A percentile compares a stretch with the other conserved stretches of the same genome.
phyloP scores from a whole-genome alignment of 352 stramenopile genomes.

The Phytophthora uliginosa region DNA sequence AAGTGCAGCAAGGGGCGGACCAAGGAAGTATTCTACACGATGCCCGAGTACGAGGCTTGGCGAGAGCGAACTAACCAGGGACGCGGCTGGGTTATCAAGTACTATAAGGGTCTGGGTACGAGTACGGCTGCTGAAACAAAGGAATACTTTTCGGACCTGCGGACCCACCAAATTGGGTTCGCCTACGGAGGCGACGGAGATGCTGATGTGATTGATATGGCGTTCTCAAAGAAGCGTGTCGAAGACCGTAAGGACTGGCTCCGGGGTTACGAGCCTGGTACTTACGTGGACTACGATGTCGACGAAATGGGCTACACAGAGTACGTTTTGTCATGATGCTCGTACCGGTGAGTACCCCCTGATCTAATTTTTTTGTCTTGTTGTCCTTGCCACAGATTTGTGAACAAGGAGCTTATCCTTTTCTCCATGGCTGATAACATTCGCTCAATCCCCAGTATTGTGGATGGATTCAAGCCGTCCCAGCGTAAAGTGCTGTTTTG shows the following conservation, averaged over 20 bases:
- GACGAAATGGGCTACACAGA: slow-evolving; percentile 95
- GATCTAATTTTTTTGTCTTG: slow-evolving; percentile 15
- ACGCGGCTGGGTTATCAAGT: slow-evolving; percentile 98
- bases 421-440: slow-evolving; percentile 99
- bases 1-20: slow-evolving; percentile 94
- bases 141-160: slow-evolving; percentile 98
- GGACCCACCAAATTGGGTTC: slow-evolving; percentile 96
- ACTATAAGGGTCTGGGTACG: slow-evolving; percentile 99
- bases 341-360: background rate
- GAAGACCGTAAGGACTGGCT: slow-evolving; percentile 98
- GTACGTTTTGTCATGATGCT: slow-evolving; percentile 44
- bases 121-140: slow-evolving; percentile 97
- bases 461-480: slow-evolving; percentile 99
- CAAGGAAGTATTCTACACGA: slow-evolving; percentile 97
- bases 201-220: slow-evolving; percentile 97
- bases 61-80: slow-evolving; percentile 88
- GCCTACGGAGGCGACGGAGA: slow-evolving; percentile 91
- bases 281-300: slow-evolving; percentile 94
- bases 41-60: slow-evolving; percentile 98
- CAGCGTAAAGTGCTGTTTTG: slow-evolving; percentile 99
- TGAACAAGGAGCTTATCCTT: slow-evolving; percentile 99
- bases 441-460: slow-evolving; percentile 95
- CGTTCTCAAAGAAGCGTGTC: slow-evolving; percentile 97
- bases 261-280: slow-evolving; percentile 83
- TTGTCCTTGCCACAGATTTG: slow-evolving; percentile 76